Evolutionary conservation across 768 basidiomycete species (phyloP), one percentile per base, ranked within the genome.

Genomic region (Auriculariales sp.): DNA sequence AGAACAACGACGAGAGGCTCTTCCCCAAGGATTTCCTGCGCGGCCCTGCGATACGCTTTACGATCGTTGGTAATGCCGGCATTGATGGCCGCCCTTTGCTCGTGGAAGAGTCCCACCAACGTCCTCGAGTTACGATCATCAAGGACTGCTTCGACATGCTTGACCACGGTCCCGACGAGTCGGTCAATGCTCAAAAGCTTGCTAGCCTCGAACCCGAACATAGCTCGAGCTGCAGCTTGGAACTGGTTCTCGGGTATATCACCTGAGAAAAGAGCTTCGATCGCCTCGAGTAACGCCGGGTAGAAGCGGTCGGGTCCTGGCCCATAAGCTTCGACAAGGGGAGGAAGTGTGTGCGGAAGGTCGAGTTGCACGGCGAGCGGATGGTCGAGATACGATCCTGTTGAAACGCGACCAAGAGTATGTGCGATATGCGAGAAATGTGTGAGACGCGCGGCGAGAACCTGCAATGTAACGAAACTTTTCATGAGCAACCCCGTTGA

Each of bases 221-320:
- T 86, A 77, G 89, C 88, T 55, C 95, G 71, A 79, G 97, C 79
- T 59, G 90, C 88, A 62, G 98, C 95, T 63, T 98, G 94, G 58
- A 92, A 98, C 19, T 81, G 78, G n/a, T 74, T 67, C 60, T 83
- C 86, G 63, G 98, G 95, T 52, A 98, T 72, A 60, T 98, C 93
- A 54, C 77, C 83, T 58, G 91, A 91, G 61, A 98, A 97, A 34
- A 94, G 64, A 71, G 87, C 88, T 65, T 98, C 94, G 62, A 88
- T 90, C 9, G 88, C 83, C 51, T 83, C 86, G 29, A 98, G 69
- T 47, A 94, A 74, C 59, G 93, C 91, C 67, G 79, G 71, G 67
- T 98, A 98, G 53, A 89, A 83, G 50, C 64, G 61, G n/a, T 61
- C 60, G 22, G 70, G 60, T 54, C 15, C 60, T 58, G 32, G 24